Evolutionary conservation across 2,329 filamentous ascomycete genomes (phyloP), one percentile per base, ranked within the genome.

Genomic region (Gliomastix tumulicola): DNA sequence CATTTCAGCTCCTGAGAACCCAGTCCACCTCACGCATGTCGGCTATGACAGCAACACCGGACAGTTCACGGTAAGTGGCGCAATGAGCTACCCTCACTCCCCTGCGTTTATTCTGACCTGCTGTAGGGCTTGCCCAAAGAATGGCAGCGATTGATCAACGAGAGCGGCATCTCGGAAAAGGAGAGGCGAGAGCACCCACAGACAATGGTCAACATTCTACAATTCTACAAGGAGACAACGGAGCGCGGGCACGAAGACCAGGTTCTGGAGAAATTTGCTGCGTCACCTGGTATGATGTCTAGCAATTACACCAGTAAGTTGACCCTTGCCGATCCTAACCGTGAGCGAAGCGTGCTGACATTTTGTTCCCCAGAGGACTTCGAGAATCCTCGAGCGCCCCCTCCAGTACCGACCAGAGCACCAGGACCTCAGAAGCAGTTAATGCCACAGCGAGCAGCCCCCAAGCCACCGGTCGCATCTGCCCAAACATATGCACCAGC

Each of bases 1-100:
- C 60, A 98, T 98, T 51, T 97, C 92, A n/a, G 87, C 88, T 25
- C 92, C 92, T 37, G 89, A 95, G 62, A 97, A 98, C 53, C 92
- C 92, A 34, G 88, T 97, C 41, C 92, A 97, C 63, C 87, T 98
- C 51, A 97, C 90, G 39, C 92, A 98, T 62, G 92, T 98, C 47
- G 90, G 90, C 49, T 96, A 95, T 59, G 90, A 98, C 62, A 94
- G 92, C 64, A 76, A 86, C 52, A 97, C 92, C 4, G 92, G 92
- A 47, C 87, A 95, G 64, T 98, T 95, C 60, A 97, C 90, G 40
- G 88, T 94, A 71, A 55, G 82, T 75, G 9, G n/a, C 17, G n/a
- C 36, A 41, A 13, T 21, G 21, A 17, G 16, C 12, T 8, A 19
- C 12, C 10, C 17, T 11, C 32, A 19, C 21, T 34, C 15, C 34